phyloP scores from a whole-genome alignment of 2,329 filamentous ascomycete species.

The Pyrenochaeta sp. region DNA sequence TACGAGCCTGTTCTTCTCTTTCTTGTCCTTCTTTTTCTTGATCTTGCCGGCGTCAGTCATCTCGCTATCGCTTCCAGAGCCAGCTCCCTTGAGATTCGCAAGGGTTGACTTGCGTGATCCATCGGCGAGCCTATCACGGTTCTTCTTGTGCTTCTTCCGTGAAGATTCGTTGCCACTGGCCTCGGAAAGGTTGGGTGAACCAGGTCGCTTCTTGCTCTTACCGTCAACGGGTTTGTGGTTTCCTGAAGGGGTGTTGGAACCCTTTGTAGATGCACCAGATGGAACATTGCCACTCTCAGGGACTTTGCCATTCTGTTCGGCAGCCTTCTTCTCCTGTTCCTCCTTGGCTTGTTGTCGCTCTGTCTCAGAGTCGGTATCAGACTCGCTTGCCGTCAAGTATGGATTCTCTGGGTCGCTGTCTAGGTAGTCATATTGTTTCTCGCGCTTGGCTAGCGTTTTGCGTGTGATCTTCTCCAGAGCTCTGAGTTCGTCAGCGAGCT shows the following conservation, averaged over 20 bases:
- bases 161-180: constrained; percentile 90
- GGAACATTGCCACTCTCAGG: constrained; percentile 55
- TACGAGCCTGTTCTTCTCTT: constrained; percentile 66
- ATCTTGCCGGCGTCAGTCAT: constrained; percentile 72
- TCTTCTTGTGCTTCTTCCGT: constrained; percentile 65
- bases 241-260: constrained; percentile 72
- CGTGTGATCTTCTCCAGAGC: constrained; percentile 78
- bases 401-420: constrained; percentile 74
- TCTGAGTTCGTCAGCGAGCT: constrained; percentile 73
- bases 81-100: constrained; percentile 54
- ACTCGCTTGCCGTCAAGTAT: constrained; percentile 43
- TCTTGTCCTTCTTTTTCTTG: constrained; percentile 64
- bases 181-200: constrained; percentile 87
- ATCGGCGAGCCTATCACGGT: constrained; percentile 37
- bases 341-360: constrained; percentile 69
- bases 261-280: constrained; percentile 72
- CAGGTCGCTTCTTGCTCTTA: constrained; percentile 77
- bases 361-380: constrained; percentile 66
- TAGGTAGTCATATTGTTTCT: constrained; percentile 87
- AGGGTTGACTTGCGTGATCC: constrained; percentile 35
- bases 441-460: constrained; percentile 83
- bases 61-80: constrained; percentile 76
- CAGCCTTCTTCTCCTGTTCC: constrained; percentile 60
- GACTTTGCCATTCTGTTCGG: constrained; percentile 56
- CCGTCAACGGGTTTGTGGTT: constrained; percentile 60